Percentiles rank a stretch among this genome's conserved stretches.
phyloP scores from a whole-genome alignment of 768 basidiomycete species.

The Naganishia friedmannii region DNA sequence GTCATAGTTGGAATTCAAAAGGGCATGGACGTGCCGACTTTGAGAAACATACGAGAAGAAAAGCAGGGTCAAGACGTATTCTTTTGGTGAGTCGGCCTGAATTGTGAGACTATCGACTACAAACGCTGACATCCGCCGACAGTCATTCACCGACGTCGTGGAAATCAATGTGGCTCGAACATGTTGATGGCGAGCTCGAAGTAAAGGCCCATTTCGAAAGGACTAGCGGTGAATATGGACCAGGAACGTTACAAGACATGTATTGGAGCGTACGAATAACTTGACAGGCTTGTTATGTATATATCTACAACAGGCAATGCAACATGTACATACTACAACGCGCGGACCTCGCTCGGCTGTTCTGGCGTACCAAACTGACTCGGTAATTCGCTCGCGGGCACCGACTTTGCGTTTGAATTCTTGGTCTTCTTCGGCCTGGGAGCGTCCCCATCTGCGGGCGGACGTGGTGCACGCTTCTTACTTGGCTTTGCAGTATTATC shows the following conservation, averaged over 20 bases:
- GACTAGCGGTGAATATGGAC: no score
- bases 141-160: slow-evolving; percentile 12
- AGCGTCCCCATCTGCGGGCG: slow-evolving; percentile 7
- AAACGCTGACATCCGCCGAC: background rate
- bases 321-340: background rate
- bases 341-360: background rate
- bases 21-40: background rate
- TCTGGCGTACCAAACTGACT: slow-evolving; percentile 14
- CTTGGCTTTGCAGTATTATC: background rate
- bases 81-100: slow-evolving; percentile 9
- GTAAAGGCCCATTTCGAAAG: background rate
- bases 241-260: background rate
- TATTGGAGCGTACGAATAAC: background rate
- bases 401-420: slow-evolving; percentile 2
- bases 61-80: slow-evolving; percentile 10
- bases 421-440: slow-evolving; percentile 7
- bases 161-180: background rate
- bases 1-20: slow-evolving; percentile 13
- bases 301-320: no score
- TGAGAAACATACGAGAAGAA: background rate
- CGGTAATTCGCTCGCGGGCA: background rate
- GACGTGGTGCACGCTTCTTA: slow-evolving; percentile 15
- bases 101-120: background rate
- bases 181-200: background rate
- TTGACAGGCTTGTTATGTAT: background rate